Evolutionary conservation across 306 rosid species (phyloP).

Genomic region (Pachyrhizus erosus): DNA sequence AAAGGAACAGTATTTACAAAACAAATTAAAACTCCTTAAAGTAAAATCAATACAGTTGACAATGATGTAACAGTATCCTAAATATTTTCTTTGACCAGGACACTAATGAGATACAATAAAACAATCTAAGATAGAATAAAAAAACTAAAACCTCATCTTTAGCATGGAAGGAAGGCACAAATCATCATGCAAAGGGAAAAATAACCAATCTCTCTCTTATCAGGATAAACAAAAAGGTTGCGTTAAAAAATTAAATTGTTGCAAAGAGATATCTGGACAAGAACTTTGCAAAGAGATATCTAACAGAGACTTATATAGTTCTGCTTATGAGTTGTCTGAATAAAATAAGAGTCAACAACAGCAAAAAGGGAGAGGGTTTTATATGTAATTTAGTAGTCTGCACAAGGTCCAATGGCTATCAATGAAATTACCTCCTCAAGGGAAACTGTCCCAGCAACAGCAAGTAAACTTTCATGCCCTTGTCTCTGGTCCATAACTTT

Average conservation of each 20-base stretch:
- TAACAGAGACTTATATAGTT: background rate
- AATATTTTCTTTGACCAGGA: conserved; percentile 24
- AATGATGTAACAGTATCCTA: background rate
- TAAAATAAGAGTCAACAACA: conserved; percentile 15
- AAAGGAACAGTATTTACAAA: conserved; percentile 13
- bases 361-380: conserved; percentile 7
- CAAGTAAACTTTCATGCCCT: conserved; percentile 94
- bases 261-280: conserved; percentile 1
- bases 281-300: conserved; percentile 19
- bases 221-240: conserved; percentile 31
- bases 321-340: background rate
- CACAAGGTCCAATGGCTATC: conserved; percentile 23
- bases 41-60: conserved; percentile 3
- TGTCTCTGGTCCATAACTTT: conserved; percentile 97
- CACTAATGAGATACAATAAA: conserved; percentile 18
- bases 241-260: background rate
- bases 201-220: conserved; percentile 22
- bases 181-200: conserved; percentile 11
- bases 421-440: conserved; percentile 83
- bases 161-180: conserved; percentile 29
- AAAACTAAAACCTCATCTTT: conserved; percentile 19
- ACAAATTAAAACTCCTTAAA: conserved; percentile 2
- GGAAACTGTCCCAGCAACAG: conserved; percentile 89
- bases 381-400: background rate
- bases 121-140: background rate